Base-by-base conservation (phyloP, 768 basidiomycete genomes). In the Myochromella boudieri region DNA sequence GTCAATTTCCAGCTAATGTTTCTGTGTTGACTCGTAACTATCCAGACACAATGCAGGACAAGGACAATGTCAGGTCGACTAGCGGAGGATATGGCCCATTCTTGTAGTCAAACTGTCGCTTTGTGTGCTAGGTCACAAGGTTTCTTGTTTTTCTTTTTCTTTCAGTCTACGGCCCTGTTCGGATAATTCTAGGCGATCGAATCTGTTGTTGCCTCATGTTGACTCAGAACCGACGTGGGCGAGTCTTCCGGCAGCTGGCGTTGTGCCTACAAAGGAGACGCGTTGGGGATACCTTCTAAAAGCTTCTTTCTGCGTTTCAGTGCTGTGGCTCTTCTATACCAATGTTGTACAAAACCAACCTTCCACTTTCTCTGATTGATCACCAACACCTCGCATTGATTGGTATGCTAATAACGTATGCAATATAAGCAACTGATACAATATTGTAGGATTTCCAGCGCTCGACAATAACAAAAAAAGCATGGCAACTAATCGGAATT, bases 171-270 rank as follows among this genome's bases (percentile, higher is more conserved):
- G 39, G 31, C 39, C 36, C 33, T 42, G 32, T 29, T 27, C 31
- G 38, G 44, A 36, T 29, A 42, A 40, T 15, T 43, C 32, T 43
- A 41, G 46, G 46, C 43, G 46, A 55, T 55, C 47, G 53, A 36
- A 40, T 42, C 34, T 48, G 7, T 33, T 18, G n/a, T 32, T 45
- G 49, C 54, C 54, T 55, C 54, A 55, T 55, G 50, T 51, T 55
- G 54, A 55, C 24, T 55, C 54, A 49, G 43, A 53, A 49, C 49
- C 45, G 53, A 46, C n/a, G 31, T 37, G 28, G 28, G 37, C 41
- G 36, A 43, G 47, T 43, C 52, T 49, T 45, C 45, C 48, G 44
- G 48, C 44, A 45, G 14, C 33, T 33, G 43, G 18, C 27, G 14
- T 37, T 27, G 26, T 32, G 39, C 44, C 5, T 44, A 54, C 53